Conservation (phyloP, 2,329 filamentous ascomycete species). For the Penicillium sp. region DNA sequence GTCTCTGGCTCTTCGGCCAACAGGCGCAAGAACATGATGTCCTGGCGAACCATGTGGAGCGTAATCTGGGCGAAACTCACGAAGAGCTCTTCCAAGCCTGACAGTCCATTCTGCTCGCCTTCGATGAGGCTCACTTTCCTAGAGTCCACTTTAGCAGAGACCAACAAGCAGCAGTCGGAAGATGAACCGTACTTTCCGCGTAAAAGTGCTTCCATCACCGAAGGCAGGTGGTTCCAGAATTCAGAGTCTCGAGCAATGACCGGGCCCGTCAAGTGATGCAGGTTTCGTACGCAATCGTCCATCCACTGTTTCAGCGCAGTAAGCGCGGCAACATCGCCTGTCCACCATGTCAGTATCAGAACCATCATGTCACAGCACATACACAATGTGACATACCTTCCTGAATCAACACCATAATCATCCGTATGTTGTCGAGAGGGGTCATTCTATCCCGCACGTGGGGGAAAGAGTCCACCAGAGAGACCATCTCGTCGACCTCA, state of each 20-base stretch:
- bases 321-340: constrained; percentile 32
- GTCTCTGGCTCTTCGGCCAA: constrained; percentile 27
- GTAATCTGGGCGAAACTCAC: constrained; percentile 38
- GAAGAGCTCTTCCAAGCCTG: constrained; percentile 41
- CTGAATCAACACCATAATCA: constrained; percentile 33
- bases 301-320: constrained; percentile 42
- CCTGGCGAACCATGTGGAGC: constrained; percentile 40
- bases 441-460: constrained; percentile 26
- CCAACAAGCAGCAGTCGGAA: neutral
- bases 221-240: constrained; percentile 45
- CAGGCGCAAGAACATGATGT: constrained; percentile 32
- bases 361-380: neutral
- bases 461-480: constrained; percentile 37
- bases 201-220: constrained; percentile 38
- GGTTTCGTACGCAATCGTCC: constrained; percentile 31
- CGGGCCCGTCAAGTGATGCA: constrained; percentile 34
- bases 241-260: constrained; percentile 38
- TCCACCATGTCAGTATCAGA: constrained; percentile 2
- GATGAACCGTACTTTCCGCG: constrained; percentile 34
- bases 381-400: constrained; percentile 28
- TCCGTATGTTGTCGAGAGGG: constrained; percentile 32
- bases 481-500: constrained; percentile 31
- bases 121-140: constrained; percentile 33
- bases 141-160: constrained; percentile 9
- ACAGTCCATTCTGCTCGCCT: constrained; percentile 27